A percentile compares a stretch with the other conserved stretches of the same genome.
These are phyloP conservation scores for Chlamydomonas urium DNA, from an alignment of 139 green algal genomes.

Conservation along the genomic window DNA sequence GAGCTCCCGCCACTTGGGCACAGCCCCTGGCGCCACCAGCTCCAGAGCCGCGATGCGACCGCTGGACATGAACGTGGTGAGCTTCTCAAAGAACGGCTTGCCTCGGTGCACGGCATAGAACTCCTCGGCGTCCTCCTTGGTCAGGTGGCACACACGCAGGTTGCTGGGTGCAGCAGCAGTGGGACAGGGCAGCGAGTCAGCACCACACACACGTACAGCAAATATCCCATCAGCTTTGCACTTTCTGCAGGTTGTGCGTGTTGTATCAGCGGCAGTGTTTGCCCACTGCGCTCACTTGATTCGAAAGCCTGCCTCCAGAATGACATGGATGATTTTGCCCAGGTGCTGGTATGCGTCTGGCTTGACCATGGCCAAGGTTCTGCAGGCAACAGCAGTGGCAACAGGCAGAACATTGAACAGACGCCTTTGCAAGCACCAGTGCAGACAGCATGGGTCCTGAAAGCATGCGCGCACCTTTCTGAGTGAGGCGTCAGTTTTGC, in stretches of 20 bases:
- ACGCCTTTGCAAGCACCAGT: too few relatives aligned
- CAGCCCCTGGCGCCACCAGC: conserved; percentile 42
- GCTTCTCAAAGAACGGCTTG: conserved; percentile 63
- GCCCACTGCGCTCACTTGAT: conserved; percentile 19
- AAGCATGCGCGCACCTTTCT: conserved; percentile 48
- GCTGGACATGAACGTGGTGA: conserved; percentile 68
- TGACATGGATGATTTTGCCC: conserved; percentile 70
- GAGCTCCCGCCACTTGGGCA: conserved; percentile 24
- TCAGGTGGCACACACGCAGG: conserved; percentile 53
- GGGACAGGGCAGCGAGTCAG: too few relatives aligned
- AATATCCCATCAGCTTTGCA: too few relatives aligned
- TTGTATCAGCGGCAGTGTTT: too few relatives aligned
- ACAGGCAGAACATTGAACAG: too few relatives aligned
- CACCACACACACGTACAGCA: too few relatives aligned
- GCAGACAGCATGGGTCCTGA: too few relatives aligned
- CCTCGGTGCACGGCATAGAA: conserved; percentile 71
- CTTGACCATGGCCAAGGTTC: conserved; percentile 78
- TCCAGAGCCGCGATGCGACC: conserved; percentile 71
- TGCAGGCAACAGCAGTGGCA: conserved; percentile 22
- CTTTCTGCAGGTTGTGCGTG: too few relatives aligned
- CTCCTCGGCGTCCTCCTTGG: conserved; percentile 45
- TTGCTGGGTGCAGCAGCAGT: conserved; percentile 58
- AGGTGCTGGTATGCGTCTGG: conserved; percentile 64
- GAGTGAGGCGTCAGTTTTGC: conserved; percentile 28
- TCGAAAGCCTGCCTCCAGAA: conserved; percentile 54